phyloP scores from a whole-genome alignment of 225 moss, liverwort and hornwort species.

The Straminergon stramineum region DNA sequence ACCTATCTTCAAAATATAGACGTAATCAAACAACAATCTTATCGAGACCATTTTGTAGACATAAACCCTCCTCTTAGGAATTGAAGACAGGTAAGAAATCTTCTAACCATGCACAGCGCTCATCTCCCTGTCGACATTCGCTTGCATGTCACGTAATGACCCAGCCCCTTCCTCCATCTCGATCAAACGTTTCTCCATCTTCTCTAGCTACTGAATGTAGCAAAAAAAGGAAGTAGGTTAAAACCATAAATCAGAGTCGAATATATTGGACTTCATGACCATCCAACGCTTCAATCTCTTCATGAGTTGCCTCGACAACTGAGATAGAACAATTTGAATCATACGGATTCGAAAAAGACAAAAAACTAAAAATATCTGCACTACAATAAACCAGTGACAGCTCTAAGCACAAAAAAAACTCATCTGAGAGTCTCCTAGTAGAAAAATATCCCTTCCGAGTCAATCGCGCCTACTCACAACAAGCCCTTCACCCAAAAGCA shows the following conservation, averaged over 20 bases:
- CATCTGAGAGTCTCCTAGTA: not conserved
- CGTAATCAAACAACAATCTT: not conserved
- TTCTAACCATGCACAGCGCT: constrained; percentile 51
- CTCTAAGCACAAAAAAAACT: not conserved
- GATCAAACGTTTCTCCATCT: constrained; percentile 57
- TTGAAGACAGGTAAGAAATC: not conserved
- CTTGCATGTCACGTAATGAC: constrained; percentile 64
- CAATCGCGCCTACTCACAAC: too few species aligned
- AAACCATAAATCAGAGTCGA: not conserved
- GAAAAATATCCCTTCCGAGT: not conserved
- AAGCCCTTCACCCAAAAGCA: not conserved
- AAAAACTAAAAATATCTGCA: not conserved
- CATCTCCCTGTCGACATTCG: constrained; percentile 69
- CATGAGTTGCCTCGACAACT: not conserved
- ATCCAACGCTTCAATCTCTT: not conserved
- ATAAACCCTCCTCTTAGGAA: not conserved
- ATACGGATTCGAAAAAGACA: too few species aligned
- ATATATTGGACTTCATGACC: not conserved
- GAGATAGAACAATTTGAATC: not conserved
- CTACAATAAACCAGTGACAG: not conserved
- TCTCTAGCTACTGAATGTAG: constrained; percentile 42
- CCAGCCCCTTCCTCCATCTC: constrained; percentile 72
- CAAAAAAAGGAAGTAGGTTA: not conserved
- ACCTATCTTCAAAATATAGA: not conserved
- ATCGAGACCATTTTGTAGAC: not conserved